Evolutionary conservation across 2,329 filamentous ascomycete genomes (phyloP).

Genomic region (Ascochyta koolunga): DNA sequence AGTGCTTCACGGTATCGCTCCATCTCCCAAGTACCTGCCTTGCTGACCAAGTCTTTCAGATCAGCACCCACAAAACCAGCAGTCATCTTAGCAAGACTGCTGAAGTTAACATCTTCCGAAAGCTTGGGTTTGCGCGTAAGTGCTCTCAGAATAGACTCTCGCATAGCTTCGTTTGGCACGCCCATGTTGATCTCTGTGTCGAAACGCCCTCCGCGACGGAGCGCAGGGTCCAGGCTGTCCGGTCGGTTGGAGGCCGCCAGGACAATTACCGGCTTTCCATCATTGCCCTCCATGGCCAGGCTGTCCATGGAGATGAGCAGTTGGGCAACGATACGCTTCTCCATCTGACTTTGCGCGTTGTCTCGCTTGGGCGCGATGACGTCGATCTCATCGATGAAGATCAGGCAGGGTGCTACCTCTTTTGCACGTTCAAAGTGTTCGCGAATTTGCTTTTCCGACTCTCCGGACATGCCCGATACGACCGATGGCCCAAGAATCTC

Average conservation of each 20-base stretch:
- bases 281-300: conserved; percentile 72
- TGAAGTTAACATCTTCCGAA: conserved; percentile 74
- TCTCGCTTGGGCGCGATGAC: conserved; percentile 87
- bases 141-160: conserved; percentile 78
- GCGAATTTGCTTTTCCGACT: conserved; percentile 84
- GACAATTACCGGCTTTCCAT: conserved; percentile 81
- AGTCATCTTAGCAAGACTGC: conserved; percentile 77
- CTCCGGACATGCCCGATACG: conserved; percentile 85
- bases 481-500: conserved; percentile 82
- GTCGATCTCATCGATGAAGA: conserved; percentile 94
- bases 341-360: conserved; percentile 83
- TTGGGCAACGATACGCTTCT: conserved; percentile 83
- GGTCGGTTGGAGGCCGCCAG: conserved; percentile 90
- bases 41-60: conserved; percentile 72
- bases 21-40: conserved; percentile 69
- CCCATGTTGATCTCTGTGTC: conserved; percentile 85
- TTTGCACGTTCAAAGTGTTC: conserved; percentile 89
- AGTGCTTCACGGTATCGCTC: conserved; percentile 63
- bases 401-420: conserved; percentile 80
- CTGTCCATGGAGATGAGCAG: conserved; percentile 85
- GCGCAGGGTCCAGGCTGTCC: conserved; percentile 80
- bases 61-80: conserved; percentile 95
- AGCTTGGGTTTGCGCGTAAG: conserved; percentile 71
- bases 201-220: conserved; percentile 77
- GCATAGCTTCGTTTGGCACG: conserved; percentile 78